These are phyloP conservation scores for Curvularia verruculosa DNA, from an alignment of 2,329 filamentous ascomycete species.

Conservation along the genomic window DNA sequence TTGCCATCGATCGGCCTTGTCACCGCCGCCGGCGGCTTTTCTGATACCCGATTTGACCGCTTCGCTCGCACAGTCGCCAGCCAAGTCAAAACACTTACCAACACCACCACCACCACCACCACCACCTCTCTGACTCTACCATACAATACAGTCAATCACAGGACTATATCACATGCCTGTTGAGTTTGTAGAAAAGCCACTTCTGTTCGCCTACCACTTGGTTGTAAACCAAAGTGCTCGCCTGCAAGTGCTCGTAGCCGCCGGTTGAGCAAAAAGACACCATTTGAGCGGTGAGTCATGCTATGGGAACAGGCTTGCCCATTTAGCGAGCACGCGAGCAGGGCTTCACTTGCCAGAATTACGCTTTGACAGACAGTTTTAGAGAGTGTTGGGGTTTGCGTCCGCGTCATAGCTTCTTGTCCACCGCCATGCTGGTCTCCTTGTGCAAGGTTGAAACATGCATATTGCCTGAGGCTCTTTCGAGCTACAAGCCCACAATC, in stretches of 20 bases:
- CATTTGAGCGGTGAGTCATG: slow-evolving; percentile 29
- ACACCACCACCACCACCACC: slow-evolving; percentile 10
- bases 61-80: slow-evolving; percentile 3
- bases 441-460: slow-evolving; percentile 24
- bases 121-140: neutral
- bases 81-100: slow-evolving; percentile 13
- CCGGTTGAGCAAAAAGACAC: slow-evolving; percentile 5
- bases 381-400: slow-evolving; percentile 20
- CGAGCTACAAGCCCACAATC: slow-evolving; percentile 11
- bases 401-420: slow-evolving; percentile 29
- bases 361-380: slow-evolving; percentile 30
- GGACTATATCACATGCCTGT: slow-evolving; percentile 12
- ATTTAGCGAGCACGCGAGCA: slow-evolving; percentile 23
- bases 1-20: slow-evolving; percentile 19
- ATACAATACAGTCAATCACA: slow-evolving; percentile 4
- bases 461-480: slow-evolving; percentile 20
- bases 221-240: neutral
- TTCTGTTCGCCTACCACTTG: slow-evolving; percentile 4
- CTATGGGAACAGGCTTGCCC: slow-evolving; percentile 21
- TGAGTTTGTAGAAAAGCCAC: neutral
- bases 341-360: slow-evolving; percentile 22
- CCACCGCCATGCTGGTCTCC: slow-evolving; percentile 12
- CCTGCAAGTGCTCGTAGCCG: slow-evolving; percentile 8
- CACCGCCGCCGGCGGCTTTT: slow-evolving; percentile 10
- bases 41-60: slow-evolving; percentile 14